Evolutionary conservation across 805 yeast species (phyloP).

Genomic region (Wickerhamiella dianesei): DNA sequence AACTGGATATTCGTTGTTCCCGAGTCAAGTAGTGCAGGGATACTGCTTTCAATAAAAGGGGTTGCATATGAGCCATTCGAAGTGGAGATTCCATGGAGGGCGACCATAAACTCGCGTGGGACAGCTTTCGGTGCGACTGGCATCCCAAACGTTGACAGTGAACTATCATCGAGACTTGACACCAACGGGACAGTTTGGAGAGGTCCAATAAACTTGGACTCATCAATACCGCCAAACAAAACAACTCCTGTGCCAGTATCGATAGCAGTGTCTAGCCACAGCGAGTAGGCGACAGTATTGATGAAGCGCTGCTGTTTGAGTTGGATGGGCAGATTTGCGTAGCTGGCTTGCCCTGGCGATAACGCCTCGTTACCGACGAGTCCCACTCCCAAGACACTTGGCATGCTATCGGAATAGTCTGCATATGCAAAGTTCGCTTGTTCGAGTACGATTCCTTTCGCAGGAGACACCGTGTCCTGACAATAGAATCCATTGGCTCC

Average conservation of each 20-base stretch:
- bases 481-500: constrained; percentile 45
- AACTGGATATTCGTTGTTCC: constrained; percentile 36
- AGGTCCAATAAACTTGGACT: constrained; percentile 28
- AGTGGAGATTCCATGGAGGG: constrained; percentile 2
- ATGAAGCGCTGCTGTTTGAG: constrained; percentile 31
- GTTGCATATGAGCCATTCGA: background rate
- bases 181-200: constrained; percentile 26
- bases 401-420: constrained; percentile 43
- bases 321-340: constrained; percentile 23
- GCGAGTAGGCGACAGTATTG: constrained; percentile 31
- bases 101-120: constrained; percentile 1
- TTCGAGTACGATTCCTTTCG: constrained; percentile 35
- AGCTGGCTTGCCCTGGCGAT: constrained; percentile 20
- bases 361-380: constrained; percentile 21
- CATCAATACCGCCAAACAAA: constrained; percentile 33
- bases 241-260: constrained; percentile 25
- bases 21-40: constrained; percentile 36
- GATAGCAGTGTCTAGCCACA: constrained; percentile 29
- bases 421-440: constrained; percentile 61
- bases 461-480: constrained; percentile 42
- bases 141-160: background rate
- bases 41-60: constrained; percentile 18
- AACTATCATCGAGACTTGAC: background rate
- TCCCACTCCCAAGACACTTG: constrained; percentile 36
- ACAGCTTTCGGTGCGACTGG: background rate